Base-by-base conservation (phyloP, 2,329 filamentous ascomycete genomes). In the Clathrospora elynae region DNA sequence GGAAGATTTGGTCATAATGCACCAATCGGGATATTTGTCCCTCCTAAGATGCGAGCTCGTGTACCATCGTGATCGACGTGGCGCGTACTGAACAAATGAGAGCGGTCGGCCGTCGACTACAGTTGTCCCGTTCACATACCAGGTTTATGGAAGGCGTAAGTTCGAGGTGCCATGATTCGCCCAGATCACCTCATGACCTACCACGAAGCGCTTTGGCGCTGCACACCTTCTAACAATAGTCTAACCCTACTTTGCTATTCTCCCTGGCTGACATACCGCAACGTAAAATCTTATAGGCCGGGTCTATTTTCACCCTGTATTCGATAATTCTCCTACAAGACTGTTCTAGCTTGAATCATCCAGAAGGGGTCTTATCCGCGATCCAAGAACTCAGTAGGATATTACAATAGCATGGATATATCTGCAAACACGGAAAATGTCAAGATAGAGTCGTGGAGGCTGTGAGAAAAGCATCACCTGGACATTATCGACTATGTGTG, bases 361-460 rank as follows among this genome's bases (percentile, higher is more conserved):
- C 30, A 17, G 23, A 55, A 38, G 14, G 13, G 37, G 31, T n/a
- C n/a, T 12, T 41, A 51, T 50, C 49, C 42, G 32, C 49, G 24
- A 24, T 28, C 22, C 36, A 25, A 39, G 23, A 18, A 35, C 28
- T 18, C 16, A 9, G 38, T 16, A 44, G 26, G 16, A 37, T 35
- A 34, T 8, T 39, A 29, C 28, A 25, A 13, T 14, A 32, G 32
- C 39, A 46, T 40, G 58, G 54, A 22, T 53, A 31, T 47, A 49
- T 51, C 49, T 57, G 53, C 52, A 53, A 35, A 18, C 34, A 58
- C 53, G 57, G 55, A 44, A 46, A 28, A 23, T 28, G 25, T 42
- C n/a, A 14, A 23, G n/a, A 30, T 41, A 19, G 13, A 38, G 5
- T 41, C 36, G 25, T 17, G 30, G 40, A 41, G 24, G 13, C 39